These are phyloP conservation scores for Bassia scoparia DNA, from an alignment of 148 eudicot genomes.

Conservation along the genomic window DNA sequence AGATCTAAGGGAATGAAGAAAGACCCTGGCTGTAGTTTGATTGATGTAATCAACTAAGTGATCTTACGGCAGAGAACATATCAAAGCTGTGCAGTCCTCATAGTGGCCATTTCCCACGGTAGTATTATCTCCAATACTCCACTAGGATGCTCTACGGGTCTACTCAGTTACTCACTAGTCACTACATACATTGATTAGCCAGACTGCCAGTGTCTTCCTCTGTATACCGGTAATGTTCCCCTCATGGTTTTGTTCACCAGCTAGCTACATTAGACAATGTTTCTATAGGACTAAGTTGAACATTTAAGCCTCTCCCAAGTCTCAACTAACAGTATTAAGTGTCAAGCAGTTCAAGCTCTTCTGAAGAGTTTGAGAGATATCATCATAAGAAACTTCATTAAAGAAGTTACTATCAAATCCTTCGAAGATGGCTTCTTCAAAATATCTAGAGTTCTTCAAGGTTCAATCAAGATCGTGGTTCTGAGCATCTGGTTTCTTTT, in stretches of 20 bases:
- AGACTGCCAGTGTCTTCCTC: background rate
- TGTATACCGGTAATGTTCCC: background rate
- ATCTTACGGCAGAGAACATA: background rate
- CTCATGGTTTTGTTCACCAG: too few species aligned
- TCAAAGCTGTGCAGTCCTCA: background rate
- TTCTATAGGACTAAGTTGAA: too few species aligned
- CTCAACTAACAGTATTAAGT: too few species aligned
- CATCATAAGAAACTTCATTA: background rate
- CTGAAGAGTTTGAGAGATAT: background rate
- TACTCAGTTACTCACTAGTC: background rate
- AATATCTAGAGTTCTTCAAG: constrained; percentile 22
- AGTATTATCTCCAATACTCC: background rate
- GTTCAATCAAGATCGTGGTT: constrained; percentile 14
- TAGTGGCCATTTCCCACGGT: background rate
- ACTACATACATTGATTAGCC: too few species aligned
- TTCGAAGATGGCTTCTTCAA: constrained; percentile 22
- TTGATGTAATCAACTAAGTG: constrained; percentile 26
- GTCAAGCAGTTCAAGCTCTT: too few species aligned
- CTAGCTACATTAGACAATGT: too few species aligned
- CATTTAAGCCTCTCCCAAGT: too few species aligned
- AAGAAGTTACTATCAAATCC: background rate
- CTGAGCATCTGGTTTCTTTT: constrained; percentile 10
- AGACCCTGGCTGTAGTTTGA: constrained; percentile 46
- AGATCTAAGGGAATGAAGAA: constrained; percentile 41
- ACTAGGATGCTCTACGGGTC: background rate